phyloP scores from a whole-genome alignment of 2,329 filamentous ascomycete species.

The Rhynchosporium agropyri region DNA sequence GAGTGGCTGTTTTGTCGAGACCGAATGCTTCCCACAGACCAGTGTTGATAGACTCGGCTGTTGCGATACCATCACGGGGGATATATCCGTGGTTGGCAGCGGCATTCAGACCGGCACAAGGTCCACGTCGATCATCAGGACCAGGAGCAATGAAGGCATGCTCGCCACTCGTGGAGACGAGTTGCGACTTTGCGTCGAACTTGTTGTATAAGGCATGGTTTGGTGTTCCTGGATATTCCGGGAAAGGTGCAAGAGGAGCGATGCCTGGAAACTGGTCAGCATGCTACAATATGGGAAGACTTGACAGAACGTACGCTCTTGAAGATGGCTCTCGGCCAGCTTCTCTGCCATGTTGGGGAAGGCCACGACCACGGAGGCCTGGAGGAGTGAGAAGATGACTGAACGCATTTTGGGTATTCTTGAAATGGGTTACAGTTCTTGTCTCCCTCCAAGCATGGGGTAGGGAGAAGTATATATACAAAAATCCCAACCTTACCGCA shows the following conservation, averaged over 20 bases:
- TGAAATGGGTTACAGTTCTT: not conserved
- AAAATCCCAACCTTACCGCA: not conserved
- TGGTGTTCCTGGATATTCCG: constrained; percentile 25
- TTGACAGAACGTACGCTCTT: constrained; percentile 14
- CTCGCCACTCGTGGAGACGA: constrained; percentile 25
- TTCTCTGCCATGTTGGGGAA: constrained; percentile 21
- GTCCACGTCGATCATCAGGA: constrained; percentile 31
- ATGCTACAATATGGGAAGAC: not conserved
- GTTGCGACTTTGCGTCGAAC: constrained; percentile 28
- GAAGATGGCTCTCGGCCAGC: constrained; percentile 16
- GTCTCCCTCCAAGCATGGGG: not conserved
- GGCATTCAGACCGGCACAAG: constrained; percentile 45
- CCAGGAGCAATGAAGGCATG: constrained; percentile 26
- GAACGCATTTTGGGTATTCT: constrained; percentile 12
- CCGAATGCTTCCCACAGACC: constrained; percentile 28
- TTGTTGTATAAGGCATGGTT: constrained; percentile 25
- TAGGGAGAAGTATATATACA: constrained; percentile 1
- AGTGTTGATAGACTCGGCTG: constrained; percentile 18
- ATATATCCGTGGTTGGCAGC: constrained; percentile 48
- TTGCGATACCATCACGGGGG: constrained; percentile 25
- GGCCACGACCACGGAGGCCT: constrained; percentile 16
- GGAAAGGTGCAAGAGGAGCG: constrained; percentile 24
- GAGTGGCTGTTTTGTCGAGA: constrained; percentile 27
- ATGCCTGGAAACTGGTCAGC: constrained; percentile 20
- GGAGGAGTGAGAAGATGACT: constrained; percentile 4